Percentiles rank a stretch among this genome's conserved stretches.
phyloP scores from a whole-genome alignment of 2,329 filamentous ascomycete species.

The Sporothrix curviconia region DNA sequence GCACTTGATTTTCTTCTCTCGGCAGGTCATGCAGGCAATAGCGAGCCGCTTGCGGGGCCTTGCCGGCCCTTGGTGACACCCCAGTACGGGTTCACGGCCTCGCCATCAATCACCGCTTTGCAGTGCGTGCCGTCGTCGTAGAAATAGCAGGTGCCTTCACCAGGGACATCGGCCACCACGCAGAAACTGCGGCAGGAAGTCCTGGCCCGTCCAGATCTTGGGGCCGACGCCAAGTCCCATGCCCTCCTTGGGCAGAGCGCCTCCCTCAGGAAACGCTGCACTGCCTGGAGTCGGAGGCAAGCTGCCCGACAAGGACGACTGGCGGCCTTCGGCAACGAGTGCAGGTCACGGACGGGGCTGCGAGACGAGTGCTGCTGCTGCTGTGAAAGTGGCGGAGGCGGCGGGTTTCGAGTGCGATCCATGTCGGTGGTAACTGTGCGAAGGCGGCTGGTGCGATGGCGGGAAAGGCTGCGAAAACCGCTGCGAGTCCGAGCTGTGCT shows the following conservation, averaged over 20 bases:
- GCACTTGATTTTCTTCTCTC: conserved; percentile 97
- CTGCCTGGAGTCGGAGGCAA: neutral
- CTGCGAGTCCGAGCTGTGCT: neutral
- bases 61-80: conserved; percentile 90
- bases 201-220: conserved; percentile 63
- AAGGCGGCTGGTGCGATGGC: neutral
- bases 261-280: conserved; percentile 35
- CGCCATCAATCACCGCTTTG: conserved; percentile 77
- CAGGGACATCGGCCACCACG: conserved; percentile 60
- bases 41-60: conserved; percentile 85
- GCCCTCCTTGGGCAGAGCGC: conserved; percentile 48
- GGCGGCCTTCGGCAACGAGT: neutral
- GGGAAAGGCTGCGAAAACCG: conserved; percentile 4
- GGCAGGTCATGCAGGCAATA: conserved; percentile 86
- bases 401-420: neutral
- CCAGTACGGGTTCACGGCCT: conserved; percentile 85
- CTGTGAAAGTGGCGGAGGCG: neutral
- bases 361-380: neutral
- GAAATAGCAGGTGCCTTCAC: conserved; percentile 76
- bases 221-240: conserved; percentile 41
- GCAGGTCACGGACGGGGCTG: neutral
- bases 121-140: conserved; percentile 81
- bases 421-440: conserved; percentile 10
- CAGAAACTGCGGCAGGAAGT: conserved; percentile 61
- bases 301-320: neutral